A percentile compares a stretch with the other conserved stretches of the same genome.
phyloP scores from a whole-genome alignment of 306 rosid species.

The Herpetospermum pedunculosum region DNA sequence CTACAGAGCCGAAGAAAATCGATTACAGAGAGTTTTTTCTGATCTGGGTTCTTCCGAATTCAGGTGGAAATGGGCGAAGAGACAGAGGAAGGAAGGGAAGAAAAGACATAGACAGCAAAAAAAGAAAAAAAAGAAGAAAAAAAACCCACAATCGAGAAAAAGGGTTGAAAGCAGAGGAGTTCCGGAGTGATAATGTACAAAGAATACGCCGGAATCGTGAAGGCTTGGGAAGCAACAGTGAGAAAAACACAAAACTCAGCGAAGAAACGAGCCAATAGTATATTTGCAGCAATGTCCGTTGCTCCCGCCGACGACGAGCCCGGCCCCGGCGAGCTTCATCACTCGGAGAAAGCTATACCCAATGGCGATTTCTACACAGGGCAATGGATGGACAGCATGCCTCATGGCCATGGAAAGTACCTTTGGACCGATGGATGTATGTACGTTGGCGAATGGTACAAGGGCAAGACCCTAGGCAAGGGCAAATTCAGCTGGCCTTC shows the following conservation, averaged over 20 bases:
- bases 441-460: conserved; percentile 80
- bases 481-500: conserved; percentile 93
- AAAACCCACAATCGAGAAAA: too few relatives aligned
- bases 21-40: background rate
- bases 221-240: conserved; percentile 54
- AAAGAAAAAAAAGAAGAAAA: conserved; percentile 8
- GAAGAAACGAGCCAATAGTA: conserved; percentile 49
- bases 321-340: conserved; percentile 24
- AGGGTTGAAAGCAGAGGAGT: background rate
- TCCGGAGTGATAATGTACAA: conserved; percentile 43
- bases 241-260: conserved; percentile 44
- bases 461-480: conserved; percentile 49
- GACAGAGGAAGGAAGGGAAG: conserved; percentile 15
- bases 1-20: background rate
- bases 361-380: conserved; percentile 83
- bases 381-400: conserved; percentile 40
- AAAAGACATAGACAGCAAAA: background rate
- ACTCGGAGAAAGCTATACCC: conserved; percentile 39
- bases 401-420: conserved; percentile 75
- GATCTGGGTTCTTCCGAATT: conserved; percentile 25
- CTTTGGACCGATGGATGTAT: conserved; percentile 87
- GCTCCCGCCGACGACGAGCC: conserved; percentile 76
- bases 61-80: background rate
- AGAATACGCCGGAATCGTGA: conserved; percentile 42
- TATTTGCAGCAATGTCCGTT: conserved; percentile 66